These are phyloP conservation scores for Aspergillus piperis DNA, from an alignment of 2,329 filamentous ascomycete genomes.

Conservation along the genomic window DNA sequence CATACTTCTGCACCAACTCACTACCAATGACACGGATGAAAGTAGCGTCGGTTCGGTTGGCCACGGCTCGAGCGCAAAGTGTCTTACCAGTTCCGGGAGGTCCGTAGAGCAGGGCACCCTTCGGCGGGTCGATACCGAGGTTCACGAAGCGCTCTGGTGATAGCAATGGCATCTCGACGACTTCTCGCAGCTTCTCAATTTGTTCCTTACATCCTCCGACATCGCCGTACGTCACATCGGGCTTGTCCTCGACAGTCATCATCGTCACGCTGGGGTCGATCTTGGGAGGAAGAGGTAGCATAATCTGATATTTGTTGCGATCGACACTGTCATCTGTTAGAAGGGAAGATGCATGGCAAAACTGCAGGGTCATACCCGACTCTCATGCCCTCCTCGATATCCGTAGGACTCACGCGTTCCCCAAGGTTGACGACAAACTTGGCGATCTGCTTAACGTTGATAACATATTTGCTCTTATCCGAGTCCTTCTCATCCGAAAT, in stretches of 20 bases:
- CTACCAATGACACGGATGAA: constrained; percentile 99
- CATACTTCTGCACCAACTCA: constrained; percentile 97
- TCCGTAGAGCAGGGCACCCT: constrained; percentile 94
- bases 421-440: constrained; percentile 99
- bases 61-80: constrained; percentile 92
- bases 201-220: constrained; percentile 99
- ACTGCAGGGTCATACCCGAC: constrained; percentile 64
- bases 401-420: constrained; percentile 93
- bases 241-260: constrained; percentile 99
- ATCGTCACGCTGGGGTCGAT: constrained; percentile 99
- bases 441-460: constrained; percentile 99
- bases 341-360: not conserved
- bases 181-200: constrained; percentile 97
- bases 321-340: constrained; percentile 65
- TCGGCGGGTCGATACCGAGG: constrained; percentile 97
- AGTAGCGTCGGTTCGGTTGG: constrained; percentile 96
- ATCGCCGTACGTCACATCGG: constrained; percentile 97
- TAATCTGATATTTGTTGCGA: constrained; percentile 98
- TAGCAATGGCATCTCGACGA: constrained; percentile 96
- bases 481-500: constrained; percentile 94
- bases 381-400: constrained; percentile 99
- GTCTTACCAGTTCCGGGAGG: constrained; percentile 99
- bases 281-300: constrained; percentile 92
- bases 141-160: constrained; percentile 97
- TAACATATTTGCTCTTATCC: constrained; percentile 99